Evolutionary conservation across 2,329 filamentous ascomycete species (phyloP), one percentile per base, ranked within the genome.

Genomic region (Penicillium sp.): DNA sequence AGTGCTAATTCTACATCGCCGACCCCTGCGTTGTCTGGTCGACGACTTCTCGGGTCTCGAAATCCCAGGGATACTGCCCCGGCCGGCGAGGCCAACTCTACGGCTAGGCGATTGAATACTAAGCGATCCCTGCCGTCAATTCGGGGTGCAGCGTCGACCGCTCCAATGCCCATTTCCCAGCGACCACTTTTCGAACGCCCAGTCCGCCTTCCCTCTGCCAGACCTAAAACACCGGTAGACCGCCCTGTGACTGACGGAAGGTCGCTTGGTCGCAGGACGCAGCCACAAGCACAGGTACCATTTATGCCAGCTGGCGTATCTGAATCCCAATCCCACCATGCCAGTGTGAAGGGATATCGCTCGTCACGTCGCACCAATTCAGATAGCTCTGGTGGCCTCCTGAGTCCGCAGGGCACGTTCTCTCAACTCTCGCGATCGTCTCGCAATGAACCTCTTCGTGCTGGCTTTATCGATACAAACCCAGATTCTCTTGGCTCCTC

Each of bases 341-440:
- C 88, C 59, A 83, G 83, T 45, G 80, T 89, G 39, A 96, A 91
- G 74, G 79, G 76, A 43, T 80, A 85, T 27, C 86, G 90, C 32
- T 79, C 84, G 35, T 86, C 92, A 68, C 85, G 91, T 42, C 89
- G 93, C 41, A 86, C 91, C 66, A 90, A 95, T 65, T 96, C 91
- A 8, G 91, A 96, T 64, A 82, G 84, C 62, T 84, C 74, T 38
- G 72, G 68, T 49, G 83, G 84, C 56, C 81, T 69, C 30, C 68
- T 72, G 35, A 64, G 62, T 55, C 63, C 68, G 68, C 63, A 78
- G 68, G 61, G 75, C 62, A 65, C 77, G 32, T 59, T 70, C 30
- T 73, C 74, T 52, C 73, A 75, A 38, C 60, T 74, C n/a, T 70
- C 74, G 18, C 70, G 71, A 36, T 61, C 70, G 16, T 69, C 72